A percentile compares a stretch with the other conserved stretches of the same genome.
Evolutionary conservation across 306 rosid species (phyloP).

Genomic region (Rubus idaeus): DNA sequence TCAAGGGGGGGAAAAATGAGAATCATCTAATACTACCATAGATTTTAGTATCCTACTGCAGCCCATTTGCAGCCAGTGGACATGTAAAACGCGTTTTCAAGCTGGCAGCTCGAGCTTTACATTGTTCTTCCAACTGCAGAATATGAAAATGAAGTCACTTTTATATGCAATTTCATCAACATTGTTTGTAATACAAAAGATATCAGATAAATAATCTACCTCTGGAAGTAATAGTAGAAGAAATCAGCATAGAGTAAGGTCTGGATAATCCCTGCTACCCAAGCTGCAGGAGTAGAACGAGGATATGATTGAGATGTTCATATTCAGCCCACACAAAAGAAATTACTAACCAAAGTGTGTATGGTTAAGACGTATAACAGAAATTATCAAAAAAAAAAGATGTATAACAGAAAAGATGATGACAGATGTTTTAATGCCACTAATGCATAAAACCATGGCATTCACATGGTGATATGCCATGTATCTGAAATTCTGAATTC

Average conservation of each 20-base stretch:
- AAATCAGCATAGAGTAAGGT: conserved; percentile 85
- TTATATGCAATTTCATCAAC: conserved; percentile 15
- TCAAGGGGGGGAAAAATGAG: neutral
- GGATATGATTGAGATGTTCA: neutral
- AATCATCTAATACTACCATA: conserved; percentile 1
- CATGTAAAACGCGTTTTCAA: conserved; percentile 32
- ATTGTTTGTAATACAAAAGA: conserved; percentile 1
- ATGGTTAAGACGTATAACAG: too few relatives aligned
- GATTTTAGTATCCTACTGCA: conserved; percentile 9
- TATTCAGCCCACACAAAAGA: neutral
- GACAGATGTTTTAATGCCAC: neutral
- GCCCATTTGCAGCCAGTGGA: neutral
- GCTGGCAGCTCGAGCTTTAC: conserved; percentile 82
- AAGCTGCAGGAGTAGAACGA: conserved; percentile 55
- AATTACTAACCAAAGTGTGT: neutral
- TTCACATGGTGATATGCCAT: neutral
- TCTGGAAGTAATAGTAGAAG: conserved; percentile 86
- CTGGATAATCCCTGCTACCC: conserved; percentile 80
- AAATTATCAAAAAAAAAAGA: too few relatives aligned
- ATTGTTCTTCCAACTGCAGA: conserved; percentile 85
- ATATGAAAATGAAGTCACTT: conserved; percentile 14
- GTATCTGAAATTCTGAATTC: conserved; percentile 4
- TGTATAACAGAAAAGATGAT: neutral
- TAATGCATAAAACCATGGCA: neutral
- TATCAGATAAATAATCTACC: conserved; percentile 36